Conservation (phyloP, 306 rosid species). For the Citrullus colocynthis region DNA sequence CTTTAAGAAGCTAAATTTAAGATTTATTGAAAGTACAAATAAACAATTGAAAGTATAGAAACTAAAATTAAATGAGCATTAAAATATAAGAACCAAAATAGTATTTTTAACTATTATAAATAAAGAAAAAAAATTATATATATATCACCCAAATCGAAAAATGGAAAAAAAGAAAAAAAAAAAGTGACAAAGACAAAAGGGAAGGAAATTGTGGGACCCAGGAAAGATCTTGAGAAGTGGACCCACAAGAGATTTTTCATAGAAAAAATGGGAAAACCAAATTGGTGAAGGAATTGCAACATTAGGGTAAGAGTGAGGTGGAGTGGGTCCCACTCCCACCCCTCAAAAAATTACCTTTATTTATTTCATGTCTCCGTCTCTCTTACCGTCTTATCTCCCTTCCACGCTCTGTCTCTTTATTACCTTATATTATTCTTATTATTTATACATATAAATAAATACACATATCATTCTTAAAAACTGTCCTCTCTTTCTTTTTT, state of each 20-base stretch:
- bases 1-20: too few relatives aligned
- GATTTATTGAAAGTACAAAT: too few relatives aligned
- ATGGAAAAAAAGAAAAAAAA: neutral
- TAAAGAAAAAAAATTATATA: too few relatives aligned
- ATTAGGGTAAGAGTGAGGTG: constrained; percentile 5
- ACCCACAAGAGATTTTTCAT: neutral
- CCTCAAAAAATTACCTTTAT: neutral
- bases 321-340: neutral
- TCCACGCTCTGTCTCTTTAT: constrained; percentile 5
- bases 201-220: neutral
- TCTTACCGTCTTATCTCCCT: neutral
- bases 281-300: neutral
- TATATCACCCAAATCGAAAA: too few relatives aligned
- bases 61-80: too few relatives aligned
- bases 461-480: neutral
- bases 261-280: neutral
- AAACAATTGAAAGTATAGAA: too few relatives aligned
- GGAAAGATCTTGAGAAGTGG: neutral
- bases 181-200: neutral
- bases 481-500: neutral
- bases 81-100: too few relatives aligned
- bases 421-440: neutral
- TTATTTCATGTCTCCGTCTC: neutral
- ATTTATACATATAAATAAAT: neutral
- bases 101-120: too few relatives aligned